Base-by-base conservation (phyloP, 306 rosid genomes). In the Dryas alaskensis region DNA sequence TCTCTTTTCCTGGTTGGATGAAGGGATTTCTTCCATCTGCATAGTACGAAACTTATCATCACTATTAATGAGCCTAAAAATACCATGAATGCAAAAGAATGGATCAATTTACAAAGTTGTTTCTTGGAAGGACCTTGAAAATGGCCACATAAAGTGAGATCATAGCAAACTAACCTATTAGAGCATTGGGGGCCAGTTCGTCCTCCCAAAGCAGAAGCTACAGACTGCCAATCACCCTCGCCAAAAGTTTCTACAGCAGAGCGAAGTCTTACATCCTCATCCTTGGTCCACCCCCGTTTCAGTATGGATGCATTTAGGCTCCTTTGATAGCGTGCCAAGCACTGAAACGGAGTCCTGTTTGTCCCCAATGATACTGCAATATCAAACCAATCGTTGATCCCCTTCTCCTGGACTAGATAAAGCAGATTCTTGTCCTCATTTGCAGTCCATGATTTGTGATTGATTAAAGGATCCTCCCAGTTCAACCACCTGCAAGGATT, bases 111-210 rank as follows among this genome's bases (percentile, higher is more conserved):
- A 12, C 6, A 13, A 25, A 12, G 7, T 6, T 7, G 0, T 60
- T 50, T 25, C 52, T 8, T 1, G 40, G 19, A 48, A 27, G 58
- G 44, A 58, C 62, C 40, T 10, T 25, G 39, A 31, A 31, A 19
- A 25, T 10, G 62, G 39, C 40, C 39, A 31, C 37, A 31, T 22
- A 57, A 57, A 37, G 45, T 27, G 17, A 31, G 45, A 48, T 4
- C 43, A 73, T 44, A 45, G 84, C 42, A 62, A 80, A 87, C 92
- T 47, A 72, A 94, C 97, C 98, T 94, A 76, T 94, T 91, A 75
- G 98, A 91, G 91, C 98, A 94, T 66, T 94, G 98, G 76, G 94
- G n/a, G 55, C 98, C 97, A 0, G 96, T 74, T 67, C 96, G 84
- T 79, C 97, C 89, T 64, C 89, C 97, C 86, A 94, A 78, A 63